Base-by-base conservation (phyloP, 2,329 filamentous ascomycete genomes). In the Aureobasidium sp. region DNA sequence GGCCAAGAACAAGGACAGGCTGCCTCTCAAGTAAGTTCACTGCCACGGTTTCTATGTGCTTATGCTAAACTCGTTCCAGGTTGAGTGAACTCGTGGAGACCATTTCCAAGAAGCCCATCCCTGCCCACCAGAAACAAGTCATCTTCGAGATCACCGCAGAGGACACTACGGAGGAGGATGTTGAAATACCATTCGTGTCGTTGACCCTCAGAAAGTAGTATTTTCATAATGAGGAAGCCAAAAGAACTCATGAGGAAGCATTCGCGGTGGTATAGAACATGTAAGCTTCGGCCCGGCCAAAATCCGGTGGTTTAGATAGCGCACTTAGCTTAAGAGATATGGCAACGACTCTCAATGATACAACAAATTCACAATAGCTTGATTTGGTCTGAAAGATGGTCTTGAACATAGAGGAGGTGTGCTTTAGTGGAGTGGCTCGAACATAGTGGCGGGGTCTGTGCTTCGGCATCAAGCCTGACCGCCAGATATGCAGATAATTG, bases 71-170 rank as follows among this genome's bases (percentile, higher is more conserved):
- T 44, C 4, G 55, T 52, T 22, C 60, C 49, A 95, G 90, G 73
- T 80, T 97, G 71, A 95, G 88, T 72, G 77, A 91, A 66, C 78
- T 98, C 45, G 85, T 95, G 4, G 88, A 91, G 72, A 81, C 80
- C 40, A 86, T 98, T 58, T 94, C 88, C 57, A 95, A 91, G 78
- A 96, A 95, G 76, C 79, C 85, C 2, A 85, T 98, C 55, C 91
- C 93, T 0, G 79, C 81, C 3, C 91, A 97, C 67, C 89, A 95
- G 74, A 93, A 87, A 77, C 91, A 95, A 64, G 81, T 97, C 58
- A 96, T 97, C 62, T 94, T 97, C 66, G 93, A 97, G 74, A 86
- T 96, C 60, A 94, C 93, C 6, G 88, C 86, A 0, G 91, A 97
- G 68, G 93, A 97, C 66, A 74, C 81, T 65, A 84, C 82, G 3